Conservation (phyloP, 345 rosid species). For the Eucalyptus pumila region DNA sequence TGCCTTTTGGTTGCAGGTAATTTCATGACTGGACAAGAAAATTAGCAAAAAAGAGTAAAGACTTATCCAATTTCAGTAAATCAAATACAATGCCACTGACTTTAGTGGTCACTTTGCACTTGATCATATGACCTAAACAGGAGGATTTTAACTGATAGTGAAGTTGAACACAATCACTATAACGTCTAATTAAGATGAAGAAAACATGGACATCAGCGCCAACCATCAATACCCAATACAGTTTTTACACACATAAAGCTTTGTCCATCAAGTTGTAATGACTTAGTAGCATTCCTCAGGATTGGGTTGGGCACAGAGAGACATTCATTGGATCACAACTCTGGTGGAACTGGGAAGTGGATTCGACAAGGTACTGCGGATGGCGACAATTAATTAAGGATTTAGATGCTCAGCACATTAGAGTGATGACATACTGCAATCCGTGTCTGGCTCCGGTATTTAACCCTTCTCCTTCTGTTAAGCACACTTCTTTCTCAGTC, state of each 20-base stretch:
- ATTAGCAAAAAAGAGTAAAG: neutral
- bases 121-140: neutral
- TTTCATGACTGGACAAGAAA: neutral
- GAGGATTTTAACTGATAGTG: neutral
- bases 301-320: constrained; percentile 65
- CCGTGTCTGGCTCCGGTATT: constrained; percentile 67
- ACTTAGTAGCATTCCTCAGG: constrained; percentile 13
- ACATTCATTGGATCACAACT: constrained; percentile 59
- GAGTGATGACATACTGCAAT: constrained; percentile 74
- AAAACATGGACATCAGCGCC: neutral
- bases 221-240: neutral
- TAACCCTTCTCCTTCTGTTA: neutral
- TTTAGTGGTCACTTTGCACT: neutral
- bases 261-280: neutral
- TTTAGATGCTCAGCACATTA: constrained; percentile 28
- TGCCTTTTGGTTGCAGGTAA: constrained; percentile 78
- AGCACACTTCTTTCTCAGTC: neutral
- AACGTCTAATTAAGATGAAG: neutral
- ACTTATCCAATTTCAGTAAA: neutral
- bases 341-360: constrained; percentile 86
- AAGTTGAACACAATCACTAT: neutral
- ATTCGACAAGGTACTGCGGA: constrained; percentile 31
- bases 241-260: neutral
- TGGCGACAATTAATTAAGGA: constrained; percentile 45
- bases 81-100: neutral